A percentile compares a stretch with the other conserved stretches of the same genome.
These are phyloP conservation scores for Polygonum maritimum DNA, from an alignment of 148 eudicot genomes.

Conservation along the genomic window DNA sequence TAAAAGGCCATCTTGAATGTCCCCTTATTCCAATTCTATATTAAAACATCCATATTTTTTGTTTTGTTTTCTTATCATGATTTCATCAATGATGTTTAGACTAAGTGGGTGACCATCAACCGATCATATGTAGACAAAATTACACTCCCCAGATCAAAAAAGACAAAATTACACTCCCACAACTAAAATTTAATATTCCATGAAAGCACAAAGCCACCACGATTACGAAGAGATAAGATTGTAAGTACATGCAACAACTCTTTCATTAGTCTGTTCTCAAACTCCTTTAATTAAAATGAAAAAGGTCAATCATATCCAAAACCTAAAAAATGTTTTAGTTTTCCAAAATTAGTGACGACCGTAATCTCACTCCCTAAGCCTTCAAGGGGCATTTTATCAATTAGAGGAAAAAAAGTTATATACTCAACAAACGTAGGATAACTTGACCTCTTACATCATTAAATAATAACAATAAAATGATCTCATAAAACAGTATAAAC, in stretches of 20 bases:
- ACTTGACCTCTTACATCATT: too few species aligned
- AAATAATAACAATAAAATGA: too few species aligned
- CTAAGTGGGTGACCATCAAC: neutral
- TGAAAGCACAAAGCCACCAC: neutral
- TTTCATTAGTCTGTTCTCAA: neutral
- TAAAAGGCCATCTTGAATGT: neutral
- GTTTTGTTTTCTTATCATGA: too few species aligned
- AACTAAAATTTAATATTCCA: neutral
- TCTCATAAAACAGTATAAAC: too few species aligned
- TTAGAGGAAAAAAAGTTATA: too few species aligned
- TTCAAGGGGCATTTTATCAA: too few species aligned
- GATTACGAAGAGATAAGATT: neutral
- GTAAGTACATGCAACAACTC: neutral
- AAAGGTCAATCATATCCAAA: neutral
- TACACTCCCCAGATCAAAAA: neutral
- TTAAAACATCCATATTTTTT: neutral
- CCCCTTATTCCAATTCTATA: neutral
- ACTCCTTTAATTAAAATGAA: neutral
- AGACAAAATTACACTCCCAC: neutral
- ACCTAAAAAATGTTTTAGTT: too few species aligned
- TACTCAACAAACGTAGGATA: too few species aligned
- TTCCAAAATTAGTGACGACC: too few species aligned
- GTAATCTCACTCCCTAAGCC: too few species aligned
- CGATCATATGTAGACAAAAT: neutral
- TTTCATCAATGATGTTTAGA: neutral